Evolutionary conservation across 345 rosid genomes (phyloP).

Genomic region (Dovyalis caffra): DNA sequence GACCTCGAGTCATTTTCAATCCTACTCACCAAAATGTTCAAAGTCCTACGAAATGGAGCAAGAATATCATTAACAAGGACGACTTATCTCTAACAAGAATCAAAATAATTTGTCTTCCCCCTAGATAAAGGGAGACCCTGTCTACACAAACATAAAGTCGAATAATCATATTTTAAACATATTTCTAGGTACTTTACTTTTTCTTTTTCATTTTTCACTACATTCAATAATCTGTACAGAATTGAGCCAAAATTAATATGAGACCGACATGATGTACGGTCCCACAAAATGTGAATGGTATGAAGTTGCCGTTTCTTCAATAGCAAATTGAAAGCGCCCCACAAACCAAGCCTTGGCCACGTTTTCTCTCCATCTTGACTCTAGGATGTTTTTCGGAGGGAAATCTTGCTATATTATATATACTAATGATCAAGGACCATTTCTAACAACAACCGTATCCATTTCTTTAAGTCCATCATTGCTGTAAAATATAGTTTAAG

Average conservation of each 20-base stretch:
- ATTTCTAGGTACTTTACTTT: background rate
- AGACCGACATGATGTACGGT: background rate
- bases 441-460: conserved; percentile 5
- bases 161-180: background rate
- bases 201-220: background rate
- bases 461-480: background rate
- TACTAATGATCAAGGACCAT: background rate
- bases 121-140: background rate
- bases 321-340: background rate
- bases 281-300: conserved; percentile 13
- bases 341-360: background rate
- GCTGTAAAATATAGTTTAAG: background rate
- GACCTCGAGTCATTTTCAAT: background rate
- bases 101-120: background rate
- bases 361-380: conserved; percentile 7
- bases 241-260: background rate
- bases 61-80: background rate
- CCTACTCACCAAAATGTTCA: background rate
- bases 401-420: background rate
- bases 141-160: background rate
- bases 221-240: background rate
- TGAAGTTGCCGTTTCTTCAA: conserved; percentile 4
- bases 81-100: background rate
- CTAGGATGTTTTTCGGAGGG: background rate
- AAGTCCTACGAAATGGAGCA: background rate